Percentiles rank a stretch among this genome's conserved stretches.
phyloP scores from a whole-genome alignment of 2,329 filamentous ascomycete species.

The Pseudohalonectria lignicola region DNA sequence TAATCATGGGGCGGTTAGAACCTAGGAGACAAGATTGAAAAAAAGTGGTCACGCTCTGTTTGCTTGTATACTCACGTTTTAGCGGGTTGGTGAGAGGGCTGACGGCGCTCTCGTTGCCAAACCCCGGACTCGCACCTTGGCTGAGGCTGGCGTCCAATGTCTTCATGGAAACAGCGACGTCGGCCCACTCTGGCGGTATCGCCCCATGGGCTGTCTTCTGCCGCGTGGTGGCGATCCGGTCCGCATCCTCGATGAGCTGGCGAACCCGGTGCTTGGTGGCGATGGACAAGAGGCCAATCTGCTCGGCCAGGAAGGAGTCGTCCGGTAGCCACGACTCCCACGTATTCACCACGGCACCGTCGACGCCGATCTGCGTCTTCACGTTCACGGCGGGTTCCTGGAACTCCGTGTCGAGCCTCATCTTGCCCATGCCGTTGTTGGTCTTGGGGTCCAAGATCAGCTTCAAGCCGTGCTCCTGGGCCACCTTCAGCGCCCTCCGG shows the following conservation, averaged over 20 bases:
- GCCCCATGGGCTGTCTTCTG: conserved; percentile 71
- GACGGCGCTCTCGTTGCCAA: conserved; percentile 33
- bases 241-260: conserved; percentile 67
- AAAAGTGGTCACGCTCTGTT: too few species aligned
- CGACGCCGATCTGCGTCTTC: conserved; percentile 47
- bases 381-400: conserved; percentile 41
- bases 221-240: conserved; percentile 57
- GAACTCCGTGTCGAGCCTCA: conserved; percentile 37
- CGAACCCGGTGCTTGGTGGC: conserved; percentile 72
- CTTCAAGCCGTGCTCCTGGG: conserved; percentile 43
- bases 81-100: conserved; percentile 42
- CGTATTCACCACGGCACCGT: conserved; percentile 49
- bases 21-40: too few species aligned
- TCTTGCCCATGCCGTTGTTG: conserved; percentile 30
- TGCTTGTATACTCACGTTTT: conserved; percentile 51
- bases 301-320: conserved; percentile 67
- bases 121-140: conserved; percentile 21
- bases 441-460: conserved; percentile 46
- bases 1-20: too few species aligned
- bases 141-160: conserved; percentile 23
- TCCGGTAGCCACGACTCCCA: conserved; percentile 62
- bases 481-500: conserved; percentile 46
- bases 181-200: conserved; percentile 64
- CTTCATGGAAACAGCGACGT: conserved; percentile 50
- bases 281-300: conserved; percentile 72